These are phyloP conservation scores for Kitagawia praeruptora DNA, from an alignment of 129 eudicot species.

Conservation along the genomic window DNA sequence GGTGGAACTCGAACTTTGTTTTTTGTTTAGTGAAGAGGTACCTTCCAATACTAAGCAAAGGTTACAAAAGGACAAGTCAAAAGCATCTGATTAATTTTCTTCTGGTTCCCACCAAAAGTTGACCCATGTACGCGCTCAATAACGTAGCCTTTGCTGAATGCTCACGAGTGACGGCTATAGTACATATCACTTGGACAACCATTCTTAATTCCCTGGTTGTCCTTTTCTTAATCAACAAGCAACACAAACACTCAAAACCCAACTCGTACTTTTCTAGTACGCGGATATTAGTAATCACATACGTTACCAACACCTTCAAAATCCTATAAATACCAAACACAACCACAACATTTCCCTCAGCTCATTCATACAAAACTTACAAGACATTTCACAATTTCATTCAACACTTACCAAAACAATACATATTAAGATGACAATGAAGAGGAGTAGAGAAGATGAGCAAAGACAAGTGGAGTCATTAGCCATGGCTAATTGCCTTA, in stretches of 20 bases:
- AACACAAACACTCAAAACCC: neutral
- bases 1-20: neutral
- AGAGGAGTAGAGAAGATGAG: conserved; percentile 6
- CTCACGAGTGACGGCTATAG: neutral
- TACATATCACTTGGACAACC: neutral
- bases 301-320: neutral
- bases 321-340: neutral
- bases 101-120: neutral
- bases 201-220: neutral
- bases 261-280: neutral
- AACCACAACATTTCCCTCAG: neutral
- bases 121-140: neutral
- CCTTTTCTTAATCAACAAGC: neutral
- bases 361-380: neutral
- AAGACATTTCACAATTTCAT: neutral
- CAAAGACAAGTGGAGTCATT: neutral
- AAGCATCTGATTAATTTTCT: neutral
- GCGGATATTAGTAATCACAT: neutral
- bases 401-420: no score
- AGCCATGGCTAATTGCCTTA: conserved; percentile 2
- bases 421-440: neutral
- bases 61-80: neutral
- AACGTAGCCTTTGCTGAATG: neutral
- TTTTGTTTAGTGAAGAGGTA: neutral
- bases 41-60: neutral